These are phyloP conservation scores for Leptographium wingfieldii DNA, from an alignment of 2,329 filamentous ascomycete genomes.

Conservation along the genomic window DNA sequence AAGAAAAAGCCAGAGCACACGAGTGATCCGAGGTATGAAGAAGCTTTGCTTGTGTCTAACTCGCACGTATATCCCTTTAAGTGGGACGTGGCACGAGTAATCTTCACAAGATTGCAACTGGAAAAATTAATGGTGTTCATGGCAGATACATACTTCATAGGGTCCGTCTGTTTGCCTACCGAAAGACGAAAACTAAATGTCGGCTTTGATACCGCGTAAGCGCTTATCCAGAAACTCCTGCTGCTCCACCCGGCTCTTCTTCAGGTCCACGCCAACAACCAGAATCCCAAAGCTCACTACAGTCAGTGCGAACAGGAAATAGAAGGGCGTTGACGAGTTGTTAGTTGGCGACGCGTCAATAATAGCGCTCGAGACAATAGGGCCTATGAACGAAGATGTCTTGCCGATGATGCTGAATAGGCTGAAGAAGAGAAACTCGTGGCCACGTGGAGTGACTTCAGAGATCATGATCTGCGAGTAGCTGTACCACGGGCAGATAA, in stretches of 20 bases:
- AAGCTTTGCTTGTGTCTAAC: too few relatives aligned
- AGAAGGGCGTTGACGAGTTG: constrained; percentile 1
- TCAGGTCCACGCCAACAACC: neutral
- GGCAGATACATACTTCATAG: too few relatives aligned
- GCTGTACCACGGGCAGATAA: constrained; percentile 1
- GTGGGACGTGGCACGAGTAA: too few relatives aligned
- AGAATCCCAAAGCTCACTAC: neutral
- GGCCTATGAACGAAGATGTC: constrained; percentile 15
- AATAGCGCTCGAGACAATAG: constrained; percentile 14
- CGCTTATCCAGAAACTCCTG: neutral
- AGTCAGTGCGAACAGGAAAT: neutral
- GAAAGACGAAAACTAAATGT: too few relatives aligned
- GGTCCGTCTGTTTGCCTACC: too few relatives aligned
- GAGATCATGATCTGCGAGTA: constrained; percentile 14
- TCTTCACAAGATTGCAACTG: too few relatives aligned
- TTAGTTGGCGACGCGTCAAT: constrained; percentile 6
- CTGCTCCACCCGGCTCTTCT: constrained; percentile 1
- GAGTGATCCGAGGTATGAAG: too few relatives aligned
- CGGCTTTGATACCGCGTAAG: too few relatives aligned
- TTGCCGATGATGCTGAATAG: constrained; percentile 14
- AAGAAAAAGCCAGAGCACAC: too few relatives aligned
- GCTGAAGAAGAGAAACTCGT: constrained; percentile 14
- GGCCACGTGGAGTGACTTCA: constrained; percentile 13
- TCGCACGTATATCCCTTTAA: too few relatives aligned
- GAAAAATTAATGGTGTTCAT: too few relatives aligned